Base-by-base conservation (phyloP, 2,329 filamentous ascomycete species). In the Clonostachys solani region DNA sequence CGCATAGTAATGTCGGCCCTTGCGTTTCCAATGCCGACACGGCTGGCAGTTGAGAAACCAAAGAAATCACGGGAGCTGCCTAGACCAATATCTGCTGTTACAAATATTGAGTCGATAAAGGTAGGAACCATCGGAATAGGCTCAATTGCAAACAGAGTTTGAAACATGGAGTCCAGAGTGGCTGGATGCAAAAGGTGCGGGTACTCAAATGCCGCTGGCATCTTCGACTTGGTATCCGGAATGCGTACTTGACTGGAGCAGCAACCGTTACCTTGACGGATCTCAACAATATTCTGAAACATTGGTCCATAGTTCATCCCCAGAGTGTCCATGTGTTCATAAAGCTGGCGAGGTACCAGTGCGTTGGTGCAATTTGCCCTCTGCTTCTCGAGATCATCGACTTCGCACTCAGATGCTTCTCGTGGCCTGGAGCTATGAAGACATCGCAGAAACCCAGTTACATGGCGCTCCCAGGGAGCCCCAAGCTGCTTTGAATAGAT, bases 151-250 rank as follows among this genome's bases (percentile, higher is more conserved):
- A 81, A 72, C 1, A 76, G 63, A 1, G 70, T 69, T 47, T 83
- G 80, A 19, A 83, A 72, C 58, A 81, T 72, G 4, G 74, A 62
- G 52, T 83, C 80, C 12, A 83, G 63, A 0, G 78, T 80, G 5
- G 75, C 71, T 0, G 80, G 80, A 51, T 83, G 80, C n/a, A 83
- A 69, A 5, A 80, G 48, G 51, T 81, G 75, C 5, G 71, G 64
- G 49, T 72, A 80, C 54, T 81, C 78, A 45, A 74, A 80, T 13
- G 68, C 60, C 37, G 64, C 65, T 0, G 78, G 78, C 78, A 82
- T 82, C 41, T 64, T 68, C 4, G 70, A 62, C 52, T 62, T 72
- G 3, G 77, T 81, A 51, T 80, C 69, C 0, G 75, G 73, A 5
- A 78, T 62, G 8, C 59, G 56, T 5, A 80, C 57, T 4, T 59